Percentiles rank a stretch among this genome's conserved stretches.
Conservation (phyloP, 805 yeast species). For the Brettanomyces sp. region DNA sequence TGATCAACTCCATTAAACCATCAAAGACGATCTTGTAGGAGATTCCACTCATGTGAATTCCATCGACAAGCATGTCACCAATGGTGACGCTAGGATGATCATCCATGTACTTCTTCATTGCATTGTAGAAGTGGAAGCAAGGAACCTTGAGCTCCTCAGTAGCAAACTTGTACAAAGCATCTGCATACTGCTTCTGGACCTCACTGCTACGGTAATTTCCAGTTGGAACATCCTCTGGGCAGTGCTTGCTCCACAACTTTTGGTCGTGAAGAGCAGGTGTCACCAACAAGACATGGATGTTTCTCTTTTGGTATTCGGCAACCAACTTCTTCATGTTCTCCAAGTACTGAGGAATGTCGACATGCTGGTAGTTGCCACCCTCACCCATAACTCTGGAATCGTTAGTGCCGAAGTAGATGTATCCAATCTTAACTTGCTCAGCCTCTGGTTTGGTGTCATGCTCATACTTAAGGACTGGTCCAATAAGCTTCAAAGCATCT, state of each 20-base stretch:
- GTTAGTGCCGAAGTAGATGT: slow-evolving; percentile 75
- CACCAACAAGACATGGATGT: slow-evolving; percentile 46
- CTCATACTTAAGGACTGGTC: slow-evolving; percentile 41
- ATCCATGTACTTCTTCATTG: slow-evolving; percentile 10
- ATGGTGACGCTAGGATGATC: slow-evolving; percentile 18
- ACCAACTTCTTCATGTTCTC: slow-evolving; percentile 40
- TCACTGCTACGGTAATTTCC: slow-evolving; percentile 40
- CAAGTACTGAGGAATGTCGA: slow-evolving; percentile 39
- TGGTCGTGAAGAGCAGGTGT: slow-evolving; percentile 54
- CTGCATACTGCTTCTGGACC: slow-evolving; percentile 38
- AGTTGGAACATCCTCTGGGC: slow-evolving; percentile 25
- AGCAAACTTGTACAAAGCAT: slow-evolving; percentile 40
- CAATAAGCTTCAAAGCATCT: slow-evolving; percentile 43
- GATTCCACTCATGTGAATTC: slow-evolving; percentile 33
- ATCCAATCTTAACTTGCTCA: slow-evolving; percentile 30
- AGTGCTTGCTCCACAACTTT: slow-evolving; percentile 27
- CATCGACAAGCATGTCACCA: slow-evolving; percentile 28
- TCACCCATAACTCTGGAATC: slow-evolving; percentile 36
- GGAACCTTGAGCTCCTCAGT: slow-evolving; percentile 35
- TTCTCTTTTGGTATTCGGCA: slow-evolving; percentile 27
- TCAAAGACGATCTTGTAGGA: slow-evolving; percentile 31
- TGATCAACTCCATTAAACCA: slow-evolving; percentile 23
- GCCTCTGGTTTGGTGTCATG: slow-evolving; percentile 23
- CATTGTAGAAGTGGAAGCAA: slow-evolving; percentile 44
- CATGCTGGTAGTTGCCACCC: slow-evolving; percentile 32